These are phyloP conservation scores for Alternaria sp. DNA, from an alignment of 2,329 filamentous ascomycete genomes.

Conservation along the genomic window DNA sequence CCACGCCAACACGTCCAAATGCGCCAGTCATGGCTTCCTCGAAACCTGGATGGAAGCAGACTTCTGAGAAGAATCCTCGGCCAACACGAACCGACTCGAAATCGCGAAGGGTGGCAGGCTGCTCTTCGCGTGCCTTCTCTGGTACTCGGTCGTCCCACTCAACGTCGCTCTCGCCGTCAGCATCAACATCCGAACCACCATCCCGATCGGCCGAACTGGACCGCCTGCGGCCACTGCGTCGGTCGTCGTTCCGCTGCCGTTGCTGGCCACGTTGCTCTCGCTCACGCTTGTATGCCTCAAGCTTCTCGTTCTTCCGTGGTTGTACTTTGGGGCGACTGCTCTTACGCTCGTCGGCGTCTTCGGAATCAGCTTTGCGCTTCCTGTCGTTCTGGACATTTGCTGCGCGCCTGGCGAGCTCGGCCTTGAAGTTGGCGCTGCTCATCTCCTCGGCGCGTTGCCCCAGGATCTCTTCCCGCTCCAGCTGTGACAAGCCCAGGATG, in stretches of 20 bases:
- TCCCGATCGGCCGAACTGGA: conserved; percentile 54
- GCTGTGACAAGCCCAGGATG: conserved; percentile 86
- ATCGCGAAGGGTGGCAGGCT: conserved; percentile 77
- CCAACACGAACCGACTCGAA: conserved; percentile 85
- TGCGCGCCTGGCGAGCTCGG: conserved; percentile 80
- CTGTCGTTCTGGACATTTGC: conserved; percentile 67
- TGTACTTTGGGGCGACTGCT: conserved; percentile 61
- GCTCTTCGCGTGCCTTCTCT: conserved; percentile 67
- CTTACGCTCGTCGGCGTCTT: conserved; percentile 84
- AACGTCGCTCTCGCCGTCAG: conserved; percentile 76
- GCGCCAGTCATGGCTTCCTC: conserved; percentile 82
- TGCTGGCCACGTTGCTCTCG: conserved; percentile 69
- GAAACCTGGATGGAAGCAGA: conserved; percentile 93
- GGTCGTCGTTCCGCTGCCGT: conserved; percentile 59
- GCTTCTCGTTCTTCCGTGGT: conserved; percentile 71
- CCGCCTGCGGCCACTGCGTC: conserved; percentile 57
- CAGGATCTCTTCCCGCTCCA: conserved; percentile 88
- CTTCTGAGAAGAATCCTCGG: conserved; percentile 83
- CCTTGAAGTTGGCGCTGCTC: conserved; percentile 81
- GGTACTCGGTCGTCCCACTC: conserved; percentile 72
- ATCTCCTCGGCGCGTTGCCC: conserved; percentile 86
- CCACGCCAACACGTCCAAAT: conserved; percentile 85
- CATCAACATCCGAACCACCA: conserved; percentile 65
- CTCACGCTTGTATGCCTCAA: conserved; percentile 69
- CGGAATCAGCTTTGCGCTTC: conserved; percentile 78